Percentiles rank a stretch among this genome's conserved stretches.
Evolutionary conservation across 257 asterid species (phyloP).

Genomic region (Solanum sitiens): DNA sequence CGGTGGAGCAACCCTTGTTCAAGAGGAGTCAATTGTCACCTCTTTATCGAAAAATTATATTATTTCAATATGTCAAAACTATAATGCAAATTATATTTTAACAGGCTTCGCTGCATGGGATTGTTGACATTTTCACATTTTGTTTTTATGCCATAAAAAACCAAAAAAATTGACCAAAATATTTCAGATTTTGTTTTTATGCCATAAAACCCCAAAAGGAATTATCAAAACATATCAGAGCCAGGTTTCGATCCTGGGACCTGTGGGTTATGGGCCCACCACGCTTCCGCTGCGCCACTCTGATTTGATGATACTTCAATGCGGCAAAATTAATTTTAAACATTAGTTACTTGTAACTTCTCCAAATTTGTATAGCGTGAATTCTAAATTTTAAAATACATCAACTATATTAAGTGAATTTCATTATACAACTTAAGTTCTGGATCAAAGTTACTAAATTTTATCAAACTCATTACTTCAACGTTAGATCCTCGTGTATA

Average conservation of each 20-base stretch:
- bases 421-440: background rate
- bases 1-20: background rate
- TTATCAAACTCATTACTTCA: background rate
- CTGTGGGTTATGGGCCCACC: constrained; percentile 99
- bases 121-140: background rate
- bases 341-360: background rate
- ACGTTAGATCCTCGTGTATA: background rate
- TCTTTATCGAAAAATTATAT: background rate
- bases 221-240: constrained; percentile 34
- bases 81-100: no score
- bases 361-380: background rate
- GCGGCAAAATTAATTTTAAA: rapidly evolving
- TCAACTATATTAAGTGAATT: background rate
- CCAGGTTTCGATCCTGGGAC: constrained; percentile 99
- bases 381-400: background rate
- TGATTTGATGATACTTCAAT: background rate
- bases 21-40: background rate
- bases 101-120: background rate
- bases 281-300: constrained; percentile 64
- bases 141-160: background rate
- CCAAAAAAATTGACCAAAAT: background rate
- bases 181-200: no score
- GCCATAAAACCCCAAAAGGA: no score
- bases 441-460: background rate
- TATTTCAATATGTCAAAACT: background rate